phyloP scores from a whole-genome alignment of 257 asterid genomes.

The Jasminum sambac region DNA sequence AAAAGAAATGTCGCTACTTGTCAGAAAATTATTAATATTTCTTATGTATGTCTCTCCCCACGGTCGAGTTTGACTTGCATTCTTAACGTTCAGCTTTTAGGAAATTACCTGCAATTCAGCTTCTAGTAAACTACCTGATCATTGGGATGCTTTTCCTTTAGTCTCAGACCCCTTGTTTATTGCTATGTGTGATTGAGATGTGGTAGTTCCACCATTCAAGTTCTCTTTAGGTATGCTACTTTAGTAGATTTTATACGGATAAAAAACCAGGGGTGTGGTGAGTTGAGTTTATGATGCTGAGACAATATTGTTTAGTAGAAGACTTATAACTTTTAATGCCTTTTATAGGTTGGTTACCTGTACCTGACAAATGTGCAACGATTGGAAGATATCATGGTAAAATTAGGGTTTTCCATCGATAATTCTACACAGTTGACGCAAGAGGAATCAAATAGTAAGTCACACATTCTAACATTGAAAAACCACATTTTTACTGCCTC shows the following conservation, averaged over 20 bases:
- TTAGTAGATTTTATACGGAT: background rate
- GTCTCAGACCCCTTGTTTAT: constrained; percentile 1
- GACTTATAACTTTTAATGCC: constrained; percentile 12
- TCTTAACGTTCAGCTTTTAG: constrained; percentile 15
- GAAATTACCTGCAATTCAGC: background rate
- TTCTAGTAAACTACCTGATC: constrained; percentile 12
- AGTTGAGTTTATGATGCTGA: background rate
- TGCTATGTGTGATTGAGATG: background rate
- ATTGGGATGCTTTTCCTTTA: constrained; percentile 2
- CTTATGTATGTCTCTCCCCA: background rate
- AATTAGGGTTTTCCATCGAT: constrained; percentile 71
- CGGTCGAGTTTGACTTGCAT: background rate
- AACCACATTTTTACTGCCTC: constrained; percentile 11
- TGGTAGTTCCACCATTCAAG: background rate
- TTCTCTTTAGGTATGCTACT: background rate
- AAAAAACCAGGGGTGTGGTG: background rate
- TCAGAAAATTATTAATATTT: background rate
- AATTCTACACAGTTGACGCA: constrained; percentile 42
- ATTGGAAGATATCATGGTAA: constrained; percentile 77
- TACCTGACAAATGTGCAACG: constrained; percentile 79
- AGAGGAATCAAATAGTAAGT: constrained; percentile 31
- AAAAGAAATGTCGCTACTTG: background rate
- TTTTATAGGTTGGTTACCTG: constrained; percentile 74
- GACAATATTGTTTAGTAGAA: background rate
- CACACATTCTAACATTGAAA: background rate